Evolutionary conservation across 495 filamentous ascomycete genomes (phyloP).

Genomic region (Penicillium silybi): DNA sequence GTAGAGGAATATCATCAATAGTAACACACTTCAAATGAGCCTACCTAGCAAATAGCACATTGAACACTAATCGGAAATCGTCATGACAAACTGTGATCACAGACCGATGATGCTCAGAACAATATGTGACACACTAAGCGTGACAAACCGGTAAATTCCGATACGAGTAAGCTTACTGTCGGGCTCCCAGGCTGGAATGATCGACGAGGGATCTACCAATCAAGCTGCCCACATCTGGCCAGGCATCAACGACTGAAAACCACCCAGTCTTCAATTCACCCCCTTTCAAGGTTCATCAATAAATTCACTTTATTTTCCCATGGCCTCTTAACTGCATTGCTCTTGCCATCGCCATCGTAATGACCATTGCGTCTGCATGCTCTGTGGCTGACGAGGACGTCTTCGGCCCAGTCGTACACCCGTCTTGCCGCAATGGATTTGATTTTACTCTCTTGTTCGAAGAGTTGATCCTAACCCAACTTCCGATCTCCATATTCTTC

Average conservation of each 20-base stretch:
- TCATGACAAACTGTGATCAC: too few species aligned
- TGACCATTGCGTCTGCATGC: constrained; percentile 1
- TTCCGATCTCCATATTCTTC: constrained; percentile 8
- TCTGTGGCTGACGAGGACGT: constrained; percentile 10
- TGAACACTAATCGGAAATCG: too few species aligned
- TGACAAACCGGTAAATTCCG: neutral
- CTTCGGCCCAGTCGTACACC: constrained; percentile 18
- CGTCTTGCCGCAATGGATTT: constrained; percentile 15
- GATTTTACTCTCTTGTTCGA: constrained; percentile 24
- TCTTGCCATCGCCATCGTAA: neutral
- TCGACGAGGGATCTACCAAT: neutral
- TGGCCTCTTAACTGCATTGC: neutral
- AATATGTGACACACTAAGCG: neutral
- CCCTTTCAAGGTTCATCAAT: neutral
- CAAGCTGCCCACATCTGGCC: neutral
- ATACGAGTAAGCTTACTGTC: neutral
- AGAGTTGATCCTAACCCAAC: constrained; percentile 15
- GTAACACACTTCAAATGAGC: too few species aligned
- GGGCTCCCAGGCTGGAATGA: constrained; percentile 1
- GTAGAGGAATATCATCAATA: neutral
- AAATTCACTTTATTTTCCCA: neutral
- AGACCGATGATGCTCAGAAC: too few species aligned
- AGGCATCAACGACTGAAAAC: neutral
- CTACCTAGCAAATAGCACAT: too few species aligned
- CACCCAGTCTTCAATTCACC: neutral